These are phyloP conservation scores for Cladobotryum mycophilum DNA, from an alignment of 2,329 filamentous ascomycete genomes.

Conservation along the genomic window DNA sequence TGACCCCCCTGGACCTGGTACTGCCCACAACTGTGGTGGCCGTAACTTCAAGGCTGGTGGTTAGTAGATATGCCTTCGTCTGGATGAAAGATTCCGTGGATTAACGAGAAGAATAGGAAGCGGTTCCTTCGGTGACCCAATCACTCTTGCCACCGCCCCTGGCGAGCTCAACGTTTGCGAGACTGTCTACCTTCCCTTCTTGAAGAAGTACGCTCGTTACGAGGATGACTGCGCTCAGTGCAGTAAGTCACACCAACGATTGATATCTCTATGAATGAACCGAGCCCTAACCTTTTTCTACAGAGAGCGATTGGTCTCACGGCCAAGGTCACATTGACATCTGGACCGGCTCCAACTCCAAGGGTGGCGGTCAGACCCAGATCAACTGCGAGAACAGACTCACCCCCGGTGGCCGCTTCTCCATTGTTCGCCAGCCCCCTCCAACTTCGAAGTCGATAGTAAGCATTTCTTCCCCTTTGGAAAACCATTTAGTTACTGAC, in stretches of 20 bases:
- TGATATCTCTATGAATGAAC: not conserved
- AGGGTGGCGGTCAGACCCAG: constrained; percentile 11
- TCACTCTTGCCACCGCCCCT: constrained; percentile 13
- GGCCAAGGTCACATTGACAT: constrained; percentile 15
- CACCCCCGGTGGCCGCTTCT: constrained; percentile 13
- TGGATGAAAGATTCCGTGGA: not conserved
- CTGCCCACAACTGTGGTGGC: constrained; percentile 12
- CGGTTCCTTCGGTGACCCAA: constrained; percentile 13
- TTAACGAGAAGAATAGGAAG: not conserved
- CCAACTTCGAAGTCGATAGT: constrained; percentile 1
- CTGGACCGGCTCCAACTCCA: constrained; percentile 13
- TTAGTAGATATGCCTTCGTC: not conserved
- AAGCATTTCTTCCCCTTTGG: too few species aligned
- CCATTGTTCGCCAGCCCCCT: constrained; percentile 11
- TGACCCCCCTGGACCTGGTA: constrained; percentile 13
- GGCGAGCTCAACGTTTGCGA: constrained; percentile 14
- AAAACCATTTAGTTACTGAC: not conserved
- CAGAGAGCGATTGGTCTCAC: constrained; percentile 6
- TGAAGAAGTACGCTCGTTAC: constrained; percentile 14
- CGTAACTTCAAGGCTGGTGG: constrained; percentile 12
- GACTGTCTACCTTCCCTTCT: constrained; percentile 13
- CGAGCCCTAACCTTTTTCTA: not conserved
- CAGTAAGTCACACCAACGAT: constrained; percentile 2
- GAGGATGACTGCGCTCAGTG: constrained; percentile 14
- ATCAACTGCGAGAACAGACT: constrained; percentile 15